These are phyloP conservation scores for Pseudopyricularia javanii DNA, from an alignment of 2,329 filamentous ascomycete species.

Conservation along the genomic window DNA sequence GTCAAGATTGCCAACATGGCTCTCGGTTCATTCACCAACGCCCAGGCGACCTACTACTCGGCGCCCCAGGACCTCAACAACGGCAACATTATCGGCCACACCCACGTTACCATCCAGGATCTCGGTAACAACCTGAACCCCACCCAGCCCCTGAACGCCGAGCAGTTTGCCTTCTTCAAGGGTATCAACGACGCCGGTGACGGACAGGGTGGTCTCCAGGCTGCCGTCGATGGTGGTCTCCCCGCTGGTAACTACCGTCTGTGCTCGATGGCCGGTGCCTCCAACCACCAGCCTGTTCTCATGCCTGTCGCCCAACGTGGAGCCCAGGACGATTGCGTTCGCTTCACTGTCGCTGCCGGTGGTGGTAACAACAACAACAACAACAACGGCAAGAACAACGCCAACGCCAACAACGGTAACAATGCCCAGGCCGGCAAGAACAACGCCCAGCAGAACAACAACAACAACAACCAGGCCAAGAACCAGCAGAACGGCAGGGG, in stretches of 20 bases:
- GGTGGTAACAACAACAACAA: background rate
- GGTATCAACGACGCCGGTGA: conserved; percentile 27
- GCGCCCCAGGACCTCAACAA: conserved; percentile 41
- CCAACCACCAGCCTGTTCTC: conserved; percentile 30
- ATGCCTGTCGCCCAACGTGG: conserved; percentile 32
- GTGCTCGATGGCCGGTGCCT: conserved; percentile 26
- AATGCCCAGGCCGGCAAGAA: background rate
- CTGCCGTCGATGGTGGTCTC: conserved; percentile 23
- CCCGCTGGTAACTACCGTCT: conserved; percentile 28
- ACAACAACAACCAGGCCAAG: background rate
- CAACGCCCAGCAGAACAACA: background rate
- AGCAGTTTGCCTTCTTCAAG: conserved; percentile 29
- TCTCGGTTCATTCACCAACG: conserved; percentile 47
- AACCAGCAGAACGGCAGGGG: conserved; percentile 4
- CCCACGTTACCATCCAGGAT: conserved; percentile 46
- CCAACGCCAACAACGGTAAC: background rate
- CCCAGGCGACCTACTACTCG: conserved; percentile 45
- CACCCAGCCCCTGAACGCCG: conserved; percentile 32
- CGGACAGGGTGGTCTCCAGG: conserved; percentile 21
- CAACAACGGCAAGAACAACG: conserved; percentile 3
- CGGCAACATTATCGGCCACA: conserved; percentile 44
- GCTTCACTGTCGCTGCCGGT: conserved; percentile 23
- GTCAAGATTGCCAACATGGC: conserved; percentile 39
- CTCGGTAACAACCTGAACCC: conserved; percentile 38
- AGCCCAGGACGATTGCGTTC: conserved; percentile 30